phyloP scores from a whole-genome alignment of 495 filamentous ascomycete genomes.

The Eremomyces bilateralis region DNA sequence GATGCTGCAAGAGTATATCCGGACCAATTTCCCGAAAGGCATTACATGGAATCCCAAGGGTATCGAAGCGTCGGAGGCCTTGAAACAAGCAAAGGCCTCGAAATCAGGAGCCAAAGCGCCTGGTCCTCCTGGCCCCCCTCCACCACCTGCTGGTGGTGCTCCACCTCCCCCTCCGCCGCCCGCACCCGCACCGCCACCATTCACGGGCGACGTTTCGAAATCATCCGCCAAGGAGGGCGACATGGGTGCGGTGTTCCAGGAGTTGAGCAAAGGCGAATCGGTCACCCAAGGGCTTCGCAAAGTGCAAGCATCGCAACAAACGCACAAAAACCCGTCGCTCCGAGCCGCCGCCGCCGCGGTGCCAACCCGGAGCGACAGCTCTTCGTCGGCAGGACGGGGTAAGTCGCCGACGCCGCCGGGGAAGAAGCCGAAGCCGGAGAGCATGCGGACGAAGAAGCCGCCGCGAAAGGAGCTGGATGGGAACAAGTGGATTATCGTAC shows the following conservation, averaged over 20 bases:
- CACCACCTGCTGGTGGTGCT: slow-evolving; percentile 19
- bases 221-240: slow-evolving; percentile 21
- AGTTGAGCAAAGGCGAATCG: slow-evolving; percentile 68
- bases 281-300: slow-evolving; percentile 79
- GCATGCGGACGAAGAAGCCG: slow-evolving; percentile 82
- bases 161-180: slow-evolving; percentile 37
- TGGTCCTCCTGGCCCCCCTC: slow-evolving; percentile 10
- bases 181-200: slow-evolving; percentile 57
- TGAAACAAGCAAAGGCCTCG: slow-evolving; percentile 36
- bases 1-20: slow-evolving; percentile 56
- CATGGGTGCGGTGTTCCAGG: slow-evolving; percentile 67
- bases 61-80: slow-evolving; percentile 47
- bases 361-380: slow-evolving; percentile 33
- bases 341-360: slow-evolving; percentile 53
- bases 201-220: no score
- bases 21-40: slow-evolving; percentile 54
- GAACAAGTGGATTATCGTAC: slow-evolving; percentile 80
- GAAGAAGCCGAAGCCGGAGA: slow-evolving; percentile 87
- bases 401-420: slow-evolving; percentile 63
- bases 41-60: slow-evolving; percentile 77
- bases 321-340: slow-evolving; percentile 92
- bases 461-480: slow-evolving; percentile 80
- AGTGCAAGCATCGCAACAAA: slow-evolving; percentile 87
- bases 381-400: slow-evolving; percentile 26
- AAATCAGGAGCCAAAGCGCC: slow-evolving; percentile 7